Evolutionary conservation across 2,329 filamentous ascomycete genomes (phyloP).

Genomic region (Lecanicillium sp.): DNA sequence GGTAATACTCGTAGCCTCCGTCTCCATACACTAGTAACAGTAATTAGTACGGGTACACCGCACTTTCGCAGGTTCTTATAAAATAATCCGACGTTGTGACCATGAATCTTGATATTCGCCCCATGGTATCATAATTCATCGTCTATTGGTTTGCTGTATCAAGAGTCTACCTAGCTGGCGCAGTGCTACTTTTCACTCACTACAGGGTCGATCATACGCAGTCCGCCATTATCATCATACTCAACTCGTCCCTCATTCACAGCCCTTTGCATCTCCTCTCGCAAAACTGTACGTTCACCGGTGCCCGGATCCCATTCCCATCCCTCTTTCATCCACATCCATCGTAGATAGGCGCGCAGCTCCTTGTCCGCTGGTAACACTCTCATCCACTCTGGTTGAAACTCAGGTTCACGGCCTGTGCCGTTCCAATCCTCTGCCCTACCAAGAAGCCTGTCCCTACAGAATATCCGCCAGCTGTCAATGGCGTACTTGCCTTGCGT

Average conservation of each 20-base stretch:
- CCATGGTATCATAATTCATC: no score
- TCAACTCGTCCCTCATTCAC: constrained; percentile 50
- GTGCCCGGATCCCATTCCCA: constrained; percentile 72
- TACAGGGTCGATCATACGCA: constrained; percentile 31
- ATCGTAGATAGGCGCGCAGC: constrained; percentile 73
- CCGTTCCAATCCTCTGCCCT: constrained; percentile 60
- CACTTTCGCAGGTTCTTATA: no score
- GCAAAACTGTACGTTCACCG: constrained; percentile 50
- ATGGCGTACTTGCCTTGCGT: constrained; percentile 76
- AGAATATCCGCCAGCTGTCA: constrained; percentile 92
- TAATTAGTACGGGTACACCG: no score
- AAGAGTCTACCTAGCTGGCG: neutral
- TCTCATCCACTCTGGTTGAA: constrained; percentile 86
- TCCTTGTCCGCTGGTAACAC: constrained; percentile 81
- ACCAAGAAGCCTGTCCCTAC: constrained; percentile 66
- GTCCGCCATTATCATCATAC: constrained; percentile 40
- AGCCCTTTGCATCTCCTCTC: constrained; percentile 43
- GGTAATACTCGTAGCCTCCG: no score
- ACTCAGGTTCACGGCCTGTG: constrained; percentile 37
- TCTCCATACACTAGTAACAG: no score
- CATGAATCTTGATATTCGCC: no score
- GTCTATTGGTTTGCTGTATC: no score
- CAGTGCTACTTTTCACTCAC: neutral
- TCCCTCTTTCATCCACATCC: constrained; percentile 87
- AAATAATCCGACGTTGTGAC: no score